Evolutionary conservation across 768 basidiomycete species (phyloP).

Genomic region (Neoboletus subvelutipes): DNA sequence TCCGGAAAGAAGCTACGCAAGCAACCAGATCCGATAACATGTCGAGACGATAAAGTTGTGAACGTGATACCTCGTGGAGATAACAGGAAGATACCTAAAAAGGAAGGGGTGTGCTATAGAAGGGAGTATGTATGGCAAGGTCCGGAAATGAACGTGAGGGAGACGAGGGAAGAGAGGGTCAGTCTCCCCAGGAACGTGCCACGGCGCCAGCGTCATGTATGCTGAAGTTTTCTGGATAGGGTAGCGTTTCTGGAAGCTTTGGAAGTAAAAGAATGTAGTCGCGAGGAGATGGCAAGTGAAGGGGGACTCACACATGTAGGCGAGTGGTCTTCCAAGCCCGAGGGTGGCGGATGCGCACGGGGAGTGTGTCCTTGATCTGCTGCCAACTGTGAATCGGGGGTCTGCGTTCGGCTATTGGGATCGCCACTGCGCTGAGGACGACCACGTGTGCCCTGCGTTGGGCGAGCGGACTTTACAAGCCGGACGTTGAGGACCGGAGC

Average conservation of each 20-base stretch:
- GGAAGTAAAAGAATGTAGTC: background rate
- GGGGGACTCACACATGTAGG: slow-evolving; percentile 16
- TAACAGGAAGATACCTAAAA: slow-evolving; percentile 30
- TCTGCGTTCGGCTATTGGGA: slow-evolving; percentile 2
- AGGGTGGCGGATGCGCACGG: background rate
- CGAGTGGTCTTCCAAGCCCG: slow-evolving; percentile 4
- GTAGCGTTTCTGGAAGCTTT: slow-evolving; percentile 18
- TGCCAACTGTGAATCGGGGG: background rate
- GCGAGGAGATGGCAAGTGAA: background rate
- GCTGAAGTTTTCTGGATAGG: slow-evolving; percentile 26
- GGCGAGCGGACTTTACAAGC: slow-evolving; percentile 19
- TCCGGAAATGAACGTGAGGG: slow-evolving; percentile 35
- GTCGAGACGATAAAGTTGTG: slow-evolving; percentile 17
- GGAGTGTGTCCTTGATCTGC: slow-evolving; percentile 3
- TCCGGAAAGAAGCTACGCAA: slow-evolving; percentile 25
- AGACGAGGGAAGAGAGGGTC: slow-evolving; percentile 14
- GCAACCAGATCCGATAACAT: slow-evolving; percentile 32
- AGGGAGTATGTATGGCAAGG: slow-evolving; percentile 19
- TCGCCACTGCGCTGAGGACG: slow-evolving; percentile 20
- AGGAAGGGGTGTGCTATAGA: slow-evolving; percentile 20
- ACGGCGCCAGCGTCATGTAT: slow-evolving; percentile 34
- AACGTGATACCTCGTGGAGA: slow-evolving; percentile 34
- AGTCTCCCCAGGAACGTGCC: slow-evolving; percentile 36
- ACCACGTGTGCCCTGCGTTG: slow-evolving; percentile 21
- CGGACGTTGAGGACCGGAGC: slow-evolving; percentile 25